Base-by-base conservation (phyloP, 768 basidiomycete genomes). In the Leucogyrophana mollusca region DNA sequence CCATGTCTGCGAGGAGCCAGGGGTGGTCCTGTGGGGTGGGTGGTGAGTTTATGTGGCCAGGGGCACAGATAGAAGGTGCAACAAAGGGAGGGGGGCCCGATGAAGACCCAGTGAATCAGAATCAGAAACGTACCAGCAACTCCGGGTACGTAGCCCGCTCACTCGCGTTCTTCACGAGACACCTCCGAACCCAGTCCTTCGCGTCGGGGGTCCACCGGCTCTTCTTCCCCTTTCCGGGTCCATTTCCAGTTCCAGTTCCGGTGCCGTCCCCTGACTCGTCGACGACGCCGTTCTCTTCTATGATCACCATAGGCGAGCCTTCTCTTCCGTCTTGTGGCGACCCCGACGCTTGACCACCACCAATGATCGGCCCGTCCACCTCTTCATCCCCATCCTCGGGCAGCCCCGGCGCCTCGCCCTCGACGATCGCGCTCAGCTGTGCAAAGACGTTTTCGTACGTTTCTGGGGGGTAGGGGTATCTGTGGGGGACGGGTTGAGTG, bases 371-470 rank as follows among this genome's bases (percentile, higher is more conserved):
- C n/a, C n/a, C n/a, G n/a, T n/a, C n/a, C n/a, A n/a, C 45, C 33
- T 58, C 64, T 11, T 51, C 49, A 17, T 53, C 56, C 1, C 71
- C 72, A 1, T 81, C 77, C 16, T 79, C 80, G 0, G 94, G 94
- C 24, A 99, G 70, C 27, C 82, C 82, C 4, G 95, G 95, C 9
- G 94, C 87, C 46, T 93, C 90, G 1, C 94, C 95, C 53, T 96
- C 85, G 2, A 99, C 94, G 51, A 99, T 99, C 3, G 95, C 94
- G n/a, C 87, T 90, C 33, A 89, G 71, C 62, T 99, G 95, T 2
- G 94, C 95, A 68, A 99, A 96, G 13, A 97, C 94, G 64, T 97
- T 97, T 48, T 84, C 81, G 64, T 96, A 99, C 6, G 93, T 95
- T 71, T 98, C 94, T 21, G 94, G 94, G 23, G 95, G 95, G 60